phyloP scores from a whole-genome alignment of 139 green algal genomes.

The Auxenochlorella pyrenoidosa region DNA sequence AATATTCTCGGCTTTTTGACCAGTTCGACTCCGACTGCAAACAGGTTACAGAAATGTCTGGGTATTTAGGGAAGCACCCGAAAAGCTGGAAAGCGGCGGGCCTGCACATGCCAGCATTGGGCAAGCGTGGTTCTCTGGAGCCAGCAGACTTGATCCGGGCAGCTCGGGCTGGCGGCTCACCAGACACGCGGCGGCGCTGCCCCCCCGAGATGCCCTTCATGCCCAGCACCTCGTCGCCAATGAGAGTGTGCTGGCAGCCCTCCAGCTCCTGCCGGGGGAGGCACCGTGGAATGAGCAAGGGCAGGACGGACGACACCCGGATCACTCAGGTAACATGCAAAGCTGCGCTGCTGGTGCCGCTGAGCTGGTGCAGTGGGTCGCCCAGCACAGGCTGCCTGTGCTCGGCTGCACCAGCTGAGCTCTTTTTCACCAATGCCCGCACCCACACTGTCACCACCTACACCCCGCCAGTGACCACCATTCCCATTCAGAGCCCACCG shows the following conservation, averaged over 20 bases:
- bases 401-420: too few species aligned
- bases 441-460: too few species aligned
- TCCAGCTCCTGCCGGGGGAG: constrained; percentile 51
- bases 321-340: background rate
- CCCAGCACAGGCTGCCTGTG: too few species aligned
- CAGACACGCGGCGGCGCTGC: constrained; percentile 68
- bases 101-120: background rate
- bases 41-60: too few species aligned
- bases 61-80: too few species aligned
- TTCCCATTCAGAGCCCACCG: background rate
- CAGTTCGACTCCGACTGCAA: constrained; percentile 70
- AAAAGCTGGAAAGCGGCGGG: background rate
- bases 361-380: too few species aligned
- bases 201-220: constrained; percentile 82
- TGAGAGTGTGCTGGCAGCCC: constrained; percentile 63
- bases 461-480: too few species aligned
- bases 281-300: background rate
- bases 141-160: background rate
- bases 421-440: too few species aligned
- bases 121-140: background rate
- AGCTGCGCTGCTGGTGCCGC: background rate
- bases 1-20: constrained; percentile 72
- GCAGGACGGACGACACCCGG: background rate
- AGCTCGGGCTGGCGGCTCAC: background rate
- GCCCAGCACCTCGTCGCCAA: constrained; percentile 72